phyloP scores from a whole-genome alignment of 345 rosid genomes.

The Citrus unshiu region DNA sequence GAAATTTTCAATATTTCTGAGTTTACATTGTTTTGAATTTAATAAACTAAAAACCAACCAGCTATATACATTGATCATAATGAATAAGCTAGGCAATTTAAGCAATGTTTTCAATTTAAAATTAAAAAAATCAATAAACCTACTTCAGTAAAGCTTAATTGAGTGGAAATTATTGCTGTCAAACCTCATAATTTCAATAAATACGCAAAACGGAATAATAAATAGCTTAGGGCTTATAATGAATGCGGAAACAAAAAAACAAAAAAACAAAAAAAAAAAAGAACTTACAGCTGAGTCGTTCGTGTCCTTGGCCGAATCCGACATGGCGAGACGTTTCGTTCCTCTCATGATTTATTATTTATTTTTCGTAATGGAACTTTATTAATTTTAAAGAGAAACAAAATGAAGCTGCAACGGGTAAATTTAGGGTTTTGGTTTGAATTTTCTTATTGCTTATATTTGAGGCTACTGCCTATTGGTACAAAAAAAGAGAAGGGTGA shows the following conservation, averaged over 20 bases:
- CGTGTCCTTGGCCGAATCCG: conserved; percentile 45
- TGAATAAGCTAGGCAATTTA: background rate
- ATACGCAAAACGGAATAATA: background rate
- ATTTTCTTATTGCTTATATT: conserved; percentile 3
- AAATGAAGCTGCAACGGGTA: conserved; percentile 8
- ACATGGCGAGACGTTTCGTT: conserved; percentile 56
- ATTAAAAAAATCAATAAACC: background rate
- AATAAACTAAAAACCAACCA: background rate
- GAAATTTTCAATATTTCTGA: background rate
- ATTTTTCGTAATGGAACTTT: background rate
- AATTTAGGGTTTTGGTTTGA: conserved; percentile 39
- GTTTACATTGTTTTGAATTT: background rate
- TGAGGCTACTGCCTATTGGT: background rate
- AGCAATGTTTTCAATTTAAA: background rate
- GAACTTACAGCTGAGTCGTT: conserved; percentile 61
- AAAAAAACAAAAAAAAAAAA: background rate
- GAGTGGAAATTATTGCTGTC: background rate
- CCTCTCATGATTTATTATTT: conserved; percentile 48
- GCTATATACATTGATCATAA: background rate
- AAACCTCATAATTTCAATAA: background rate
- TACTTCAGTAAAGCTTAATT: background rate
- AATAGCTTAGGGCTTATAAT: conserved; percentile 19
- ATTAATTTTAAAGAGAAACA: background rate
- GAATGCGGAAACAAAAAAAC: background rate
- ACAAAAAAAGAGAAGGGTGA: background rate